These are phyloP conservation scores for Neurospora cerealis DNA, from an alignment of 495 filamentous ascomycete genomes.

Conservation along the genomic window DNA sequence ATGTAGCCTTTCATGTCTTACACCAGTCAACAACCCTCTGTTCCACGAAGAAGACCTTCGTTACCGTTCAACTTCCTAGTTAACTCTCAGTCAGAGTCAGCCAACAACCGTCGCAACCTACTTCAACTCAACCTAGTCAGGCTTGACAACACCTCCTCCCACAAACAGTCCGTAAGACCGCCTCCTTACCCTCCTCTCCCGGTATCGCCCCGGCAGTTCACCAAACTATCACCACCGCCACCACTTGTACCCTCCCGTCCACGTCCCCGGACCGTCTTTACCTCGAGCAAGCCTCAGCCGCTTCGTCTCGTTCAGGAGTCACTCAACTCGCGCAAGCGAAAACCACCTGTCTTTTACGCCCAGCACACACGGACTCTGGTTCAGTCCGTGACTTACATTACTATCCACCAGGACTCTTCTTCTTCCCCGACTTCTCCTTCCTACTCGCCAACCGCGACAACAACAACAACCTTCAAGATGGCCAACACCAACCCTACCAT, in stretches of 20 bases:
- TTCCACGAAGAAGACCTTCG: not conserved
- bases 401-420: slow-evolving; percentile 40
- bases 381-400: slow-evolving; percentile 28
- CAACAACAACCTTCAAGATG: slow-evolving; percentile 6
- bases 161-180: not conserved
- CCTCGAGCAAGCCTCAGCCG: slow-evolving; percentile 13
- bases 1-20: not conserved
- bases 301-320: slow-evolving; percentile 18
- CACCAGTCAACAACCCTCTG: not conserved
- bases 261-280: slow-evolving; percentile 10
- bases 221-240: not conserved
- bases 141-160: not conserved
- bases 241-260: not conserved
- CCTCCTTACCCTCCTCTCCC: not conserved
- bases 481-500: slow-evolving; percentile 18
- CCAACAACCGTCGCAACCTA: not conserved
- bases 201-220: not conserved
- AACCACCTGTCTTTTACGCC: slow-evolving; percentile 19
- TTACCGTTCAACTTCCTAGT: not conserved
- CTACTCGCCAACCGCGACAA: not conserved
- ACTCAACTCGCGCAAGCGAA: slow-evolving; percentile 7
- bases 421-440: slow-evolving; percentile 13
- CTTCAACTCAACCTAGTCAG: not conserved
- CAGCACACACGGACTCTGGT: slow-evolving; percentile 14
- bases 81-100: not conserved